phyloP scores from a whole-genome alignment of 129 eudicot species.

The Helianthus annuus region HanXRQr2.0-SUNRISE NC_035438.2:21971829-21972328 shows the following conservation, averaged over 20 bases:
- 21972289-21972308: too few species aligned
- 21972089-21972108: background rate
- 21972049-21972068: conserved; percentile 5
- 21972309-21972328: too few species aligned
- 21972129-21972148: too few species aligned
- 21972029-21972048: conserved; percentile 1
- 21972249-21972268: too few species aligned
- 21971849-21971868: conserved; percentile 60
- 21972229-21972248: too few species aligned
- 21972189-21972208: too few species aligned
- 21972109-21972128: too few species aligned
- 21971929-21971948: too few species aligned
- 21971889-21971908: conserved; percentile 94
- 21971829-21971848: conserved; percentile 29
- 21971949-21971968: background rate
- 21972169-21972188: too few species aligned
- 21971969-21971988: background rate
- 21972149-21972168: too few species aligned
- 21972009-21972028: background rate
- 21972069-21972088: background rate
- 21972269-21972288: too few species aligned
- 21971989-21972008: background rate
- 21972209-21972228: too few species aligned
- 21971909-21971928: conserved; percentile 64
- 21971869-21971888: conserved; percentile 68